These are phyloP conservation scores for Penicillium janthinellum DNA, from an alignment of 2,329 filamentous ascomycete species.

Conservation along the genomic window DNA sequence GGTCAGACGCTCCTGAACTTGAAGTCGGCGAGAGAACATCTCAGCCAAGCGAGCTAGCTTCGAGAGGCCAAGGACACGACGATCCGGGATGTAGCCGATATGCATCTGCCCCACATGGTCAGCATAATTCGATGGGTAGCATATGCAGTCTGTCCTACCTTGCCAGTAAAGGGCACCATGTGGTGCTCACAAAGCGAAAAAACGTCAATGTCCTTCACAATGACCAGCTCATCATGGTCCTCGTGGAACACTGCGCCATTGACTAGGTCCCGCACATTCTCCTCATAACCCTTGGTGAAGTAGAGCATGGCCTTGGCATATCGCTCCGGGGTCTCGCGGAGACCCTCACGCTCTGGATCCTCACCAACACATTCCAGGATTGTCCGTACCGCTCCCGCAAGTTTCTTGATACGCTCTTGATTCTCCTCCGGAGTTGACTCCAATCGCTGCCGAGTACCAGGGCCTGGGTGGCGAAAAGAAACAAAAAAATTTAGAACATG, in stretches of 20 bases:
- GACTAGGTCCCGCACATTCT: constrained; percentile 88
- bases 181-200: constrained; percentile 97
- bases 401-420: constrained; percentile 59
- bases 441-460: constrained; percentile 53
- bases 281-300: constrained; percentile 95
- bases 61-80: constrained; percentile 90
- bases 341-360: constrained; percentile 64
- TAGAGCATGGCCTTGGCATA: constrained; percentile 96
- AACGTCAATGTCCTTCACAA: constrained; percentile 96
- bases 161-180: constrained; percentile 92
- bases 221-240: constrained; percentile 94
- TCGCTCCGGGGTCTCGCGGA: constrained; percentile 71
- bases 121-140: constrained; percentile 8
- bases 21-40: constrained; percentile 90
- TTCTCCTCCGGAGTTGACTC: constrained; percentile 62
- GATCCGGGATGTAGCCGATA: constrained; percentile 93
- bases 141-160: constrained; percentile 56
- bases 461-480: constrained; percentile 32
- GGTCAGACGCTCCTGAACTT: constrained; percentile 94
- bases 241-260: constrained; percentile 95
- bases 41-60: constrained; percentile 95
- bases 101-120: constrained; percentile 70
- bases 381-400: constrained; percentile 64
- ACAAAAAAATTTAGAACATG: constrained; percentile 14
- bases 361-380: constrained; percentile 68